These are phyloP conservation scores for Aspergillus coremiiformis DNA, from an alignment of 495 filamentous ascomycete species.

Conservation along the genomic window DNA sequence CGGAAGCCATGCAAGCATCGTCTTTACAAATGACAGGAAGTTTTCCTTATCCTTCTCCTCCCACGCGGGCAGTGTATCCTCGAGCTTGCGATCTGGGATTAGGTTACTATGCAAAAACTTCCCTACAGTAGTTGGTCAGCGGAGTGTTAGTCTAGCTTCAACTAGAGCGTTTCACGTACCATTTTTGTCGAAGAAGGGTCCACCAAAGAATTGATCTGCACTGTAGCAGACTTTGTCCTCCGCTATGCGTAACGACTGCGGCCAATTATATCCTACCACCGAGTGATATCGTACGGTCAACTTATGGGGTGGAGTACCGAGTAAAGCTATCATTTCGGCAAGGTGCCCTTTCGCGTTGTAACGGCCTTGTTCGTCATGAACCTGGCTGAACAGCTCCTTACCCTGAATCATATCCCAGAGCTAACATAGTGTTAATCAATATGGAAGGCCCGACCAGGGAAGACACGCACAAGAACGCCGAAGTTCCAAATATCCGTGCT, in stretches of 20 bases:
- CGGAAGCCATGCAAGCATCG: too few species aligned
- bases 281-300: constrained; percentile 24
- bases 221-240: constrained; percentile 11
- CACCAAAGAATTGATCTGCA: neutral
- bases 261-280: constrained; percentile 13
- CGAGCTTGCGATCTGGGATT: constrained; percentile 5
- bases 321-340: constrained; percentile 34
- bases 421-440: constrained; percentile 15
- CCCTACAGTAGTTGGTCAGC: constrained; percentile 17
- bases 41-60: constrained; percentile 14
- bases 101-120: too few species aligned
- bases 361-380: constrained; percentile 9
- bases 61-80: constrained; percentile 3
- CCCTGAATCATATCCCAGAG: constrained; percentile 40
- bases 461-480: constrained; percentile 33
- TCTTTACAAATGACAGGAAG: constrained; percentile 19
- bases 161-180: too few species aligned
- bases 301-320: constrained; percentile 34
- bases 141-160: constrained; percentile 6
- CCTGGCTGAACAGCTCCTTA: constrained; percentile 31
- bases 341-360: constrained; percentile 29
- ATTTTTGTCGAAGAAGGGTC: neutral
- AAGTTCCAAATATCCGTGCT: constrained; percentile 36
- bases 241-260: constrained; percentile 5
- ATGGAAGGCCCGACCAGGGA: neutral